These are phyloP conservation scores for Pezicula radicicola DNA, from an alignment of 2,329 filamentous ascomycete genomes.

Conservation along the genomic window DNA sequence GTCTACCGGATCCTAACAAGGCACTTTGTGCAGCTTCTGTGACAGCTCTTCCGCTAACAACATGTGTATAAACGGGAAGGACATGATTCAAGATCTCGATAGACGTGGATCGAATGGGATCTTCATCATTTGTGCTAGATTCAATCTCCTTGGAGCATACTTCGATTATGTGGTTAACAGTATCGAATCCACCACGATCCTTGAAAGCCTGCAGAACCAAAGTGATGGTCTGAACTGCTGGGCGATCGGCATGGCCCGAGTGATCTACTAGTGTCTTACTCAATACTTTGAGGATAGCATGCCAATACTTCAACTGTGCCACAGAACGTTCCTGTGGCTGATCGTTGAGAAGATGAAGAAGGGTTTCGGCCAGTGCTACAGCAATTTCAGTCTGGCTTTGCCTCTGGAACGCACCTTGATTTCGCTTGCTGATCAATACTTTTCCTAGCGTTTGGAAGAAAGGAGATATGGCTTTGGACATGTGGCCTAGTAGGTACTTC, in stretches of 20 bases:
- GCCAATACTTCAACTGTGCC: constrained; percentile 76
- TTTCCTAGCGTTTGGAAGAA: constrained; percentile 87
- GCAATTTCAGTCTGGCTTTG: constrained; percentile 53
- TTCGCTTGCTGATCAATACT: constrained; percentile 71
- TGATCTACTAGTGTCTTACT: constrained; percentile 77
- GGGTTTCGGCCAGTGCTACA: constrained; percentile 66
- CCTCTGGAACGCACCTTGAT: constrained; percentile 59
- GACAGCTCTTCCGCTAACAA: constrained; percentile 76
- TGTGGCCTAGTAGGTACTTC: constrained; percentile 71
- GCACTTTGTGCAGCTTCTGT: constrained; percentile 69
- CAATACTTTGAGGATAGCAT: constrained; percentile 74
- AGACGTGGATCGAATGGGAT: constrained; percentile 40
- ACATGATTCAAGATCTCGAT: constrained; percentile 50
- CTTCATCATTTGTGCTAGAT: constrained; percentile 31
- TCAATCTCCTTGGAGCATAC: constrained; percentile 60
- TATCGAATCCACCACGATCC: constrained; percentile 70
- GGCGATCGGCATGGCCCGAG: constrained; percentile 28
- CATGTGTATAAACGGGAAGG: constrained; percentile 73
- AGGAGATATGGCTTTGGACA: constrained; percentile 76
- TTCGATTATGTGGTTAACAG: constrained; percentile 69
- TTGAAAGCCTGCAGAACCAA: constrained; percentile 86
- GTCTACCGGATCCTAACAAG: constrained; percentile 42
- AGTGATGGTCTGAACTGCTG: constrained; percentile 55
- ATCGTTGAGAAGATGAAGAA: constrained; percentile 62
- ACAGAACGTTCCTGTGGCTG: constrained; percentile 41